Percentiles rank a stretch among this genome's conserved stretches.
Evolutionary conservation across 768 basidiomycete genomes (phyloP).

Genomic region (Piloderma croceum): DNA sequence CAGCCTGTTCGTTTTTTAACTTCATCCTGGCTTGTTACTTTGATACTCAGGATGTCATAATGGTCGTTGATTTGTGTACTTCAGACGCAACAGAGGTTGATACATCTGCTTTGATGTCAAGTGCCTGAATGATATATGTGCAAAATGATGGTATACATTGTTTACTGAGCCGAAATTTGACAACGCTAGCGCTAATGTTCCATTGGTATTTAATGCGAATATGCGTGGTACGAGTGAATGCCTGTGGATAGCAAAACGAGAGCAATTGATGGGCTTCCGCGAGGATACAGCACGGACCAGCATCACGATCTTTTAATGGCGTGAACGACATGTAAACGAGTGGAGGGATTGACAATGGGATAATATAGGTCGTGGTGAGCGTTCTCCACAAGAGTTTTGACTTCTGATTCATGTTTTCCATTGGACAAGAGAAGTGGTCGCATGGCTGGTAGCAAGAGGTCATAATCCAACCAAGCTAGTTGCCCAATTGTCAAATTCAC

Average conservation of each 20-base stretch:
- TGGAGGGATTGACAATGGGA: conserved; percentile 44
- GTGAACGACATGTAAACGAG: conserved; percentile 55
- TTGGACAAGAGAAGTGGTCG: conserved; percentile 52
- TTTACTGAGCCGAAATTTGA: too few relatives aligned
- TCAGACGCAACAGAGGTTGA: conserved; percentile 54
- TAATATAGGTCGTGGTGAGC: conserved; percentile 65
- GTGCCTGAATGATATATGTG: conserved; percentile 12
- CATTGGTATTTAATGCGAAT: conserved; percentile 1
- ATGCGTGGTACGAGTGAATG: conserved; percentile 6
- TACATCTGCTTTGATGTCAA: conserved; percentile 43
- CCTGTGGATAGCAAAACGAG: conserved; percentile 17
- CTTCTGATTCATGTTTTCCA: conserved; percentile 48
- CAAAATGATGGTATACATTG: background rate
- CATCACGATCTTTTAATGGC: conserved; percentile 30
- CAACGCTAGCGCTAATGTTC: too few relatives aligned
- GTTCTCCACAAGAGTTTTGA: conserved; percentile 50
- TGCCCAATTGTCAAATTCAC: conserved; percentile 60
- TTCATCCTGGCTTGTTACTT: conserved; percentile 16
- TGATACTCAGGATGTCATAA: conserved; percentile 40
- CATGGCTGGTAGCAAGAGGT: conserved; percentile 57
- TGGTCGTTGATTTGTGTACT: conserved; percentile 54
- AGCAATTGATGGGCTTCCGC: too few relatives aligned
- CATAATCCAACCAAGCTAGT: conserved; percentile 69
- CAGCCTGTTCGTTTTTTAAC: conserved; percentile 9
- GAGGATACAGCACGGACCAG: too few relatives aligned